phyloP scores from a whole-genome alignment of 2,329 filamentous ascomycete species.

The Cercospora zeae-maydis region DNA sequence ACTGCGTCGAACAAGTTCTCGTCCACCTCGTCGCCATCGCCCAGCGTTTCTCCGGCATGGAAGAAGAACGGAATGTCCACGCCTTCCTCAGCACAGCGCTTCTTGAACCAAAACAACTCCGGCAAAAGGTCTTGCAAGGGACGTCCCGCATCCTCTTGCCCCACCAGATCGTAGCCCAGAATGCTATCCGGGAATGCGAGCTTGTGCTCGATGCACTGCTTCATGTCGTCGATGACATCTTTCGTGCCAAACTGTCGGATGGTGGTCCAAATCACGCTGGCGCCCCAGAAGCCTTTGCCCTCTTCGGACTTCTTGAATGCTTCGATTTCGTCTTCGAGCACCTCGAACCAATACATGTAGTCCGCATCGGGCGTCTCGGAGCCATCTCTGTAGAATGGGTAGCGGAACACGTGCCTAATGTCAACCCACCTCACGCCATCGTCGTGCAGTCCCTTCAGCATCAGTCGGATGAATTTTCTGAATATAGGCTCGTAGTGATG shows the following conservation, averaged over 20 bases:
- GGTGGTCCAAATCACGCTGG: conserved; percentile 79
- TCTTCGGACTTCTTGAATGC: conserved; percentile 68
- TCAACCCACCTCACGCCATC: conserved; percentile 87
- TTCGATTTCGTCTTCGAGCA: conserved; percentile 73
- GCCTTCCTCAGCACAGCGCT: conserved; percentile 71
- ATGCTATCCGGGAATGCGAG: conserved; percentile 73
- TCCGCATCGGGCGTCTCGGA: conserved; percentile 64
- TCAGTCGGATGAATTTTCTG: conserved; percentile 66
- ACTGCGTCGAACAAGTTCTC: conserved; percentile 87
- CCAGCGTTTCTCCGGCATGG: conserved; percentile 85
- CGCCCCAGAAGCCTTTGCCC: conserved; percentile 77
- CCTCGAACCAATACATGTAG: conserved; percentile 66
- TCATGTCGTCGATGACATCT: conserved; percentile 71
- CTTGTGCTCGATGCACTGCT: conserved; percentile 80
- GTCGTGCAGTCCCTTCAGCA: conserved; percentile 67
- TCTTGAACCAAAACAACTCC: conserved; percentile 89
- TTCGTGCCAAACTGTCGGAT: conserved; percentile 63
- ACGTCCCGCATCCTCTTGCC: conserved; percentile 77
- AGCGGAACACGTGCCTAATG: conserved; percentile 69
- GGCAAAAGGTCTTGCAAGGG: conserved; percentile 74
- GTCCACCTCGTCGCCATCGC: conserved; percentile 72
- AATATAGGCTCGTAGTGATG: conserved; percentile 90
- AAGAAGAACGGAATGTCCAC: conserved; percentile 93
- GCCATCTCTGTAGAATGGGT: conserved; percentile 64
- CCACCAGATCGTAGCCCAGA: conserved; percentile 84